Base-by-base conservation (phyloP, 768 basidiomycete species). In the Podaxis sp. region DNA sequence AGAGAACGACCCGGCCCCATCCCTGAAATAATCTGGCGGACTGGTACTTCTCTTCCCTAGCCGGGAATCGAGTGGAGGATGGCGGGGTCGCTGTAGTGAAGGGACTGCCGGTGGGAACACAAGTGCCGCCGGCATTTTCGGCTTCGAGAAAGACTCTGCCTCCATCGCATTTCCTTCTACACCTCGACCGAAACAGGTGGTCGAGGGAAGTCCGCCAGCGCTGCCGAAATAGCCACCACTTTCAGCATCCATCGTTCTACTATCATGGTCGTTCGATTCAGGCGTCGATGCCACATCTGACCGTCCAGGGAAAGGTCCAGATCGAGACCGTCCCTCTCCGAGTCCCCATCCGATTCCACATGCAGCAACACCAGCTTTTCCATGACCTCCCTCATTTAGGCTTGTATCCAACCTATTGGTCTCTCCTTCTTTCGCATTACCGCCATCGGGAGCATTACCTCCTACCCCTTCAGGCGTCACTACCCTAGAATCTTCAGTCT, bases 21-120 rank as follows among this genome's bases (percentile, higher is more conserved):
- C 84, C 71, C 82, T 87, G 60, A 77, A 73, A 58, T 89, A 74
- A 73, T 91, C 89, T 11, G 88, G 88, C 44, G 90, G 89, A 66
- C 89, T 90, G 36, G 87, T 85, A 2, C 82, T 82, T 22, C 90
- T 82, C 73, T 91, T 91, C 51, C 84, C 82, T 53, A 50, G 28
- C 36, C 36, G 33, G 20, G 36, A 22, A 40, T 51, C 61, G 30
- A 49, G 54, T 62, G 30, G 30, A 17, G 36, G 44, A 50, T 50
- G 54, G 8, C 37, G 60, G 22, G 60, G 30, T 62, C 52, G 54
- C 15, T 55, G 60, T 10, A 54, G 51, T 8, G 41, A 44, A 38
- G 54, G 40, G 13, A 56, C 13, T 6, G 36, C n/a, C 2, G 30
- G 13, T 26, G 60, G 44, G 12, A 48, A 37, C 6, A 24, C 17